A percentile compares a stretch with the other conserved stretches of the same genome.
phyloP scores from a whole-genome alignment of 2,329 filamentous ascomycete genomes.

The Daldinia sp. region DNA sequence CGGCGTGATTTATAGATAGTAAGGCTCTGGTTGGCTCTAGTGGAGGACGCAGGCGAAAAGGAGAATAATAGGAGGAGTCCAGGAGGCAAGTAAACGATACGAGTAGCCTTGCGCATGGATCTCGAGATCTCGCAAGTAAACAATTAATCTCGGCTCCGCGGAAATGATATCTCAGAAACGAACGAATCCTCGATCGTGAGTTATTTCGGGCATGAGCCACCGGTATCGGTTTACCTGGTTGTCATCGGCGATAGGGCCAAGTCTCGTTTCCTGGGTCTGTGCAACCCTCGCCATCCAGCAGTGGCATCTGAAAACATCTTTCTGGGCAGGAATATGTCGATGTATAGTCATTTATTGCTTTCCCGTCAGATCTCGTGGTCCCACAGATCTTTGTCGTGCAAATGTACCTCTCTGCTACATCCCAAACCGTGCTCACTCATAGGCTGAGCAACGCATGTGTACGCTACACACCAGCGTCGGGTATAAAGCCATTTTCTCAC shows the following conservation, averaged over 20 bases:
- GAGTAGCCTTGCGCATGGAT: background rate
- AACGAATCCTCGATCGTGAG: background rate
- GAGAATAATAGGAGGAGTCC: too few relatives aligned
- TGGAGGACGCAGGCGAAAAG: too few relatives aligned
- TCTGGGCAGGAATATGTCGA: background rate
- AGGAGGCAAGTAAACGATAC: too few relatives aligned
- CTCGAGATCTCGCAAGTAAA: background rate
- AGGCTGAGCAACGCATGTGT: background rate
- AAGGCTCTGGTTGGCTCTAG: too few relatives aligned
- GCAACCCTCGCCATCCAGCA: background rate
- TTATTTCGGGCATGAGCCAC: background rate
- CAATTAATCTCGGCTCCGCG: background rate
- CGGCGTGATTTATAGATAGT: too few relatives aligned
- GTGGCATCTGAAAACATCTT: background rate
- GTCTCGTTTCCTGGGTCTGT: background rate
- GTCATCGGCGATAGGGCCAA: background rate
- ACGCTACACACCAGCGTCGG: slow-evolving; percentile 8
- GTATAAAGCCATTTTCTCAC: background rate
- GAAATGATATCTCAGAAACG: background rate
- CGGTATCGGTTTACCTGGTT: background rate
- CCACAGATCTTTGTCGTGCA: background rate
- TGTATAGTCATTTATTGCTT: background rate
- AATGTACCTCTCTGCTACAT: background rate
- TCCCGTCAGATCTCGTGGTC: background rate
- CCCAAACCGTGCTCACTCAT: background rate